These are phyloP conservation scores for Exserohilum rostratum DNA, from an alignment of 2,329 filamentous ascomycete species.

Conservation along the genomic window DNA sequence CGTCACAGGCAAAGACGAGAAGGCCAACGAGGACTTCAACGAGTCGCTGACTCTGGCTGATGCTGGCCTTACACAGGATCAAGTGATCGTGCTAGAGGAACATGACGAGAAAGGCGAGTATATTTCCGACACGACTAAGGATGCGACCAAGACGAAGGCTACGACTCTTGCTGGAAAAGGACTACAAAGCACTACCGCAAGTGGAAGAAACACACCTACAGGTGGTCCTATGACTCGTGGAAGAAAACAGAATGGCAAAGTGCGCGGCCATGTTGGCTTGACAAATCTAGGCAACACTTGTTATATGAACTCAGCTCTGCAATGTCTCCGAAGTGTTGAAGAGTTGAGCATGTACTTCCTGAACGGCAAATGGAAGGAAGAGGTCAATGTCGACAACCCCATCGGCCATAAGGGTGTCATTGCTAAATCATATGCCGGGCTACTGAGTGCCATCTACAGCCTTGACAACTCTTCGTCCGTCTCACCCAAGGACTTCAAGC, in stretches of 20 bases:
- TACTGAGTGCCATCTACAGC: constrained; percentile 80
- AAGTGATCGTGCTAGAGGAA: constrained; percentile 85
- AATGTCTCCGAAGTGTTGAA: constrained; percentile 91
- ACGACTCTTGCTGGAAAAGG: constrained; percentile 44
- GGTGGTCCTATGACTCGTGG: constrained; percentile 71
- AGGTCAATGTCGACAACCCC: constrained; percentile 85
- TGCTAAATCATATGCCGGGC: constrained; percentile 78
- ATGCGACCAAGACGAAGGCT: constrained; percentile 51
- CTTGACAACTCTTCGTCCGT: constrained; percentile 71
- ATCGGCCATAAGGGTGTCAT: constrained; percentile 85
- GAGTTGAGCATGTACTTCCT: constrained; percentile 94
- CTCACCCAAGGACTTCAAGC: constrained; percentile 81
- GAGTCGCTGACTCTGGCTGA: constrained; percentile 70
- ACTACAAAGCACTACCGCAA: constrained; percentile 51
- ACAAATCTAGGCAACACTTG: constrained; percentile 95
- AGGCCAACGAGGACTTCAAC: constrained; percentile 76
- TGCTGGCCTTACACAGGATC: constrained; percentile 72
- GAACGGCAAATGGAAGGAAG: constrained; percentile 67
- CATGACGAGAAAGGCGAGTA: constrained; percentile 61
- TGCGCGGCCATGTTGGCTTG: constrained; percentile 79
- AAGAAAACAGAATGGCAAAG: constrained; percentile 70
- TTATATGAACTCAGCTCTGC: constrained; percentile 98
- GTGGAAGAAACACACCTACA: constrained; percentile 73
- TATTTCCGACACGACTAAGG: constrained; percentile 56
- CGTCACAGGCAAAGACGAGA: constrained; percentile 70